These are phyloP conservation scores for Saccharum spontaneum DNA, from an alignment of 176 grass and related monocot species.

Conservation along the genomic window DNA sequence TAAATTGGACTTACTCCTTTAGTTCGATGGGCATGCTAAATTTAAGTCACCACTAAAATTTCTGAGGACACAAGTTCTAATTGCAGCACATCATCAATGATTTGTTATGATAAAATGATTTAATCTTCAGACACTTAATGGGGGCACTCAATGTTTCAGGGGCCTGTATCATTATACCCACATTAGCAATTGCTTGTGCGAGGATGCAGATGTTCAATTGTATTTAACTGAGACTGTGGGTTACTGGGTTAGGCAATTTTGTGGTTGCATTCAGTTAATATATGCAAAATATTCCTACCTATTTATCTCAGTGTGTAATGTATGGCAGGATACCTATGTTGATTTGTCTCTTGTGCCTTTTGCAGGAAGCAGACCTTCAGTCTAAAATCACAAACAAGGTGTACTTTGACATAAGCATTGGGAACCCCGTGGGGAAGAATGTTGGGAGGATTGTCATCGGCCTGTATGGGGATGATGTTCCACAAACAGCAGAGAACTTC, in stretches of 20 bases:
- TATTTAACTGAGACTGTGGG: not conserved
- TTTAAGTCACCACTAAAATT: not conserved
- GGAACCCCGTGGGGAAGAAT: constrained; percentile 58
- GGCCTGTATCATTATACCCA: not conserved
- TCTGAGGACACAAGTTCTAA: not conserved
- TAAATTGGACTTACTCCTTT: not conserved
- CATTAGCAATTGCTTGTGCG: not conserved
- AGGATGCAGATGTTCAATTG: not conserved
- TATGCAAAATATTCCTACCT: not conserved
- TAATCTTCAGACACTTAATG: not conserved
- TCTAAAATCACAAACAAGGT: constrained; percentile 95
- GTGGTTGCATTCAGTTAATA: not conserved
- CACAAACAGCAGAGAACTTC: constrained; percentile 86
- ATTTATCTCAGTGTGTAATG: not conserved
- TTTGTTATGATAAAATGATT: not conserved
- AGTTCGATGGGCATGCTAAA: not conserved
- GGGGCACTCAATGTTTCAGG: not conserved
- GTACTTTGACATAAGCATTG: constrained; percentile 95
- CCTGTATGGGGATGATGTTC: constrained; percentile 84
- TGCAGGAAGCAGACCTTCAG: constrained; percentile 69
- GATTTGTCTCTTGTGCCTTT: not conserved
- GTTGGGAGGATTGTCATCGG: constrained; percentile 91
- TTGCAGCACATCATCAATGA: not conserved
- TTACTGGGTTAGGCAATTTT: not conserved
- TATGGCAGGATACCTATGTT: not conserved